Conservation (phyloP, 495 filamentous ascomycete species). For the Zalerion maritima region DNA sequence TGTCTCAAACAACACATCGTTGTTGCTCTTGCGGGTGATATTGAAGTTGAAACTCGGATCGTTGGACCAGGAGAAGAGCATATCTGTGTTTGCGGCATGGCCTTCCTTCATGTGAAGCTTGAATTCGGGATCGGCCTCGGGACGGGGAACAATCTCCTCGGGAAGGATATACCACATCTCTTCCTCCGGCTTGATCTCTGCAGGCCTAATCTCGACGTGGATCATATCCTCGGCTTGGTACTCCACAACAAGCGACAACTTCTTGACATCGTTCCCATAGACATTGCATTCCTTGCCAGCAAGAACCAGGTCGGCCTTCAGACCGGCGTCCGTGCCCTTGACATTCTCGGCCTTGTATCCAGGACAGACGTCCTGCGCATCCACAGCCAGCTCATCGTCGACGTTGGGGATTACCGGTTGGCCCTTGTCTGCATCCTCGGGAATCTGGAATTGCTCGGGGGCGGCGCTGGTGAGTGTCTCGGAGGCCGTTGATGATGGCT, state of each 20-base stretch:
- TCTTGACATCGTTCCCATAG: constrained; percentile 55
- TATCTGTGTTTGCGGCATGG: constrained; percentile 13
- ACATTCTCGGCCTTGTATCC: constrained; percentile 60
- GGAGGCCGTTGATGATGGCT: no score
- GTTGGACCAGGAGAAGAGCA: constrained; percentile 47
- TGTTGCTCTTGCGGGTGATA: constrained; percentile 43
- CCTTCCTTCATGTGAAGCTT: no score
- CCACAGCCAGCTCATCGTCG: constrained; percentile 52
- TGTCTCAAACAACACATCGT: constrained; percentile 63
- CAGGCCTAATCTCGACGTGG: constrained; percentile 64
- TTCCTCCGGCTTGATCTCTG: constrained; percentile 47
- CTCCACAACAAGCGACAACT: constrained; percentile 52
- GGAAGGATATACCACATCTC: constrained; percentile 53
- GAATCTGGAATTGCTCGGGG: constrained; percentile 36
- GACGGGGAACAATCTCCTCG: constrained; percentile 45
- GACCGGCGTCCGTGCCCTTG: constrained; percentile 24
- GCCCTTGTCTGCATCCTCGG: constrained; percentile 41
- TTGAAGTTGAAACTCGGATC: constrained; percentile 63
- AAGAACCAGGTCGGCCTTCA: constrained; percentile 49
- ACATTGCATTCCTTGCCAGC: constrained; percentile 55
- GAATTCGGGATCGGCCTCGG: constrained; percentile 32
- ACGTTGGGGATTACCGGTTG: constrained; percentile 53
- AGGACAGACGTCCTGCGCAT: constrained; percentile 60
- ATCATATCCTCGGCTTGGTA: constrained; percentile 58
- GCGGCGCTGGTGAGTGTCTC: no score